These are phyloP conservation scores for Dactylellina cionopaga DNA, from an alignment of 2,329 filamentous ascomycete genomes.

Conservation along the genomic window DNA sequence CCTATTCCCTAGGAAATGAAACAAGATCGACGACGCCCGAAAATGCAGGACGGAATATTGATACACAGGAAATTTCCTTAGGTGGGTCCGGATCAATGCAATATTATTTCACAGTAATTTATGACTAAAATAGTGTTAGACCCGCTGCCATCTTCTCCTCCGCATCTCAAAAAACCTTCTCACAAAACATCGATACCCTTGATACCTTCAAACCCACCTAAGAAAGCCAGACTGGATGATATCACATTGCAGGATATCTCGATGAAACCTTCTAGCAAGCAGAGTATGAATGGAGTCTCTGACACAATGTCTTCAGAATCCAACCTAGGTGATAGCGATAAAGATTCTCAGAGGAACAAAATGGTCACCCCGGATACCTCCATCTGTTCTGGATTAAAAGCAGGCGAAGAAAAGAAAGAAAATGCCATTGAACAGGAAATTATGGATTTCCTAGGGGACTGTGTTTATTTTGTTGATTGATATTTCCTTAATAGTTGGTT, in stretches of 20 bases:
- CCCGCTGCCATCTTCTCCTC: conserved; percentile 23
- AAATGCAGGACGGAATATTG: background rate
- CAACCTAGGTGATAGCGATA: background rate
- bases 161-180: background rate
- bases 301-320: conserved; percentile 8
- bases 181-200: background rate
- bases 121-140: conserved; percentile 9
- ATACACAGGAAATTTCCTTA: conserved; percentile 4
- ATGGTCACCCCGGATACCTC: background rate
- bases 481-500: background rate
- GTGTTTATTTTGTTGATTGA: conserved; percentile 50
- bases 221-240: conserved; percentile 28
- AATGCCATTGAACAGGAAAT: conserved; percentile 30
- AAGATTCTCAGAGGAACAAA: background rate
- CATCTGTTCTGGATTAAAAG: background rate
- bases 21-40: background rate
- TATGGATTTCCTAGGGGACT: conserved; percentile 52
- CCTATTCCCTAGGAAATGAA: too few species aligned
- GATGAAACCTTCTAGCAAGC: background rate
- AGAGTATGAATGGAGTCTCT: background rate
- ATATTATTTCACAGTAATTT: background rate
- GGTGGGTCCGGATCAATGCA: conserved; percentile 10
- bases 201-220: conserved; percentile 4
- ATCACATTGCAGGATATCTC: conserved; percentile 3
- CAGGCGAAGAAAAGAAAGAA: conserved; percentile 12